Base-by-base conservation (phyloP, 2,329 filamentous ascomycete genomes). In the Hymenoscyphus albidus region DNA sequence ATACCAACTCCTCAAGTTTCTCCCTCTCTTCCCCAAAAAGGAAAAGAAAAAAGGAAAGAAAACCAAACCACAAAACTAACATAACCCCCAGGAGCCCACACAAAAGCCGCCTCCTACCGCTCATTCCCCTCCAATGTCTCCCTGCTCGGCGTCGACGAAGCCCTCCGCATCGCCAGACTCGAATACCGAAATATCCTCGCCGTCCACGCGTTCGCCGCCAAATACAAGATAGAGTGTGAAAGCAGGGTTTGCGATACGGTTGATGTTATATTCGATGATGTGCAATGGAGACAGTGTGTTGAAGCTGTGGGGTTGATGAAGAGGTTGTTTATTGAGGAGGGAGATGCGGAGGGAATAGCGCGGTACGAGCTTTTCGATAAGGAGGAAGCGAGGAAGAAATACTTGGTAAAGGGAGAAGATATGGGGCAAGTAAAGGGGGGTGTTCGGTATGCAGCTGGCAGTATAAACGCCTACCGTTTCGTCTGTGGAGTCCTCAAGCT, bases 171-270 rank as follows among this genome's bases (percentile, higher is more conserved):
- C 14, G 82, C 80, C 2, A 78, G 77, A 10, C 78, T 86, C 56
- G 83, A 86, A 71, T 80, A 81, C 54, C 77, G 78, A 51, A 83
- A 80, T 69, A 84, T 88, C 63, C 74, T 78, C 32, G 80, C 80
- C n/a, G 80, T 85, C 10, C 85, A 88, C 70, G 74, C 72, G 0
- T 82, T 88, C 65, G 83, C 84, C 0, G 71, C 73, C 5, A 74
- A 79, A 18, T 74, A 86, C 63, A 68, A 67, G 5, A 82, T 86
- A 39, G 72, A 76, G 12, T 80, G 83, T 70, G 85, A 87, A 72
- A 35, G 73, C 73, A 1, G 76, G 72, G 64, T 72, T 48, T 78
- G 67, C 12, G 69, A 72, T 64, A 71, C 70, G 18, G 70, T 76
- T 61, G 77, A 80, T 67, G 64, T 70, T 76, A 78, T 72, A 71